These are phyloP conservation scores for Boletales sp. DNA, from an alignment of 768 basidiomycete genomes.

Conservation along the genomic window DNA sequence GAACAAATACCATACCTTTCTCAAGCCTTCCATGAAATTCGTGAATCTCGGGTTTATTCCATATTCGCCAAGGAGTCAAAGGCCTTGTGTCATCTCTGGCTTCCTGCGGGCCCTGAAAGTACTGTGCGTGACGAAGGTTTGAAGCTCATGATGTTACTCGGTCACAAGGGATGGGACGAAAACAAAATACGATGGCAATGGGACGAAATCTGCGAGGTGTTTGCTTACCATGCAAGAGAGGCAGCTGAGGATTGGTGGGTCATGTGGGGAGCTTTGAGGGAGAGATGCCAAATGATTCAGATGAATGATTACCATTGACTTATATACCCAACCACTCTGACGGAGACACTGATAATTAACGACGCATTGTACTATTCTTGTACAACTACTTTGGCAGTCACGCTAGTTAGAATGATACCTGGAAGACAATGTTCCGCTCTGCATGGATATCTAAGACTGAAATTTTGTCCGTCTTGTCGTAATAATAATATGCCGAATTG, in stretches of 20 bases:
- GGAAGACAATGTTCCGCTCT: too few relatives aligned
- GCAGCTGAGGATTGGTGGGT: conserved; percentile 67
- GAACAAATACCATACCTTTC: conserved; percentile 50
- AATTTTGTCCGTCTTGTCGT: too few relatives aligned
- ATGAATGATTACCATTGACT: conserved; percentile 1
- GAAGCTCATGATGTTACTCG: conserved; percentile 18
- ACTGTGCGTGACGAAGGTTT: conserved; percentile 41
- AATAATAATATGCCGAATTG: too few relatives aligned
- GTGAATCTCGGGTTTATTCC: conserved; percentile 44
- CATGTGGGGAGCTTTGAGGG: conserved; percentile 49
- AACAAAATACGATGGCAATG: conserved; percentile 46
- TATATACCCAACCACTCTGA: conserved; percentile 4
- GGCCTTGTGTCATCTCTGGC: conserved; percentile 40
- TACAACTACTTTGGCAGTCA: conserved; percentile 4
- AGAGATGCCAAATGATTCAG: conserved; percentile 30
- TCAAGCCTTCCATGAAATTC: conserved; percentile 58
- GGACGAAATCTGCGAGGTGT: conserved; percentile 53
- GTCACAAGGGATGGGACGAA: conserved; percentile 46
- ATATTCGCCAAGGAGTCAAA: conserved; percentile 44
- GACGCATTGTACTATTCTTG: neutral
- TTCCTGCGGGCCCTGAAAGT: conserved; percentile 45
- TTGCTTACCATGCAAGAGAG: conserved; percentile 53
- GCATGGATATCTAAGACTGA: too few relatives aligned
- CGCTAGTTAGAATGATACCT: neutral
- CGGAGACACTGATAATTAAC: conserved; percentile 1